A percentile compares a stretch with the other conserved stretches of the same genome.
phyloP scores from a whole-genome alignment of 139 green algal genomes.

The Chlamydomonas schloesseri region DNA sequence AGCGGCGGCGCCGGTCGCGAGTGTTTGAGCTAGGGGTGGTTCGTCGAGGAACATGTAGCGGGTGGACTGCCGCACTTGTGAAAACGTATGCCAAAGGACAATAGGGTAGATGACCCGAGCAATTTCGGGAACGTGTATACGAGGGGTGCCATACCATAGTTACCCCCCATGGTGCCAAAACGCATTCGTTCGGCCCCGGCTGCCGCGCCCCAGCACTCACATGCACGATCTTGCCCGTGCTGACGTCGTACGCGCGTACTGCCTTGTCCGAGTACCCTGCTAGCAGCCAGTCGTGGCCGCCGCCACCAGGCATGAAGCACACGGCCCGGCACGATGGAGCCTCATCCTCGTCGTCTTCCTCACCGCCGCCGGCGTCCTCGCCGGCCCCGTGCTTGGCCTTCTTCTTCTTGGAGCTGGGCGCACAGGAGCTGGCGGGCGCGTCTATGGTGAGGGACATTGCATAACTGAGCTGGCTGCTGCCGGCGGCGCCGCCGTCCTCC shows the following conservation, averaged over 20 bases:
- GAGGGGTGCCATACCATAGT: no score
- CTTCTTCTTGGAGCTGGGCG: neutral
- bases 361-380: neutral
- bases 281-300: slow-evolving; percentile 29
- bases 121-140: no score
- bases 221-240: slow-evolving; percentile 50
- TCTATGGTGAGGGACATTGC: neutral
- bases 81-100: no score
- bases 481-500: neutral
- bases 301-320: slow-evolving; percentile 56
- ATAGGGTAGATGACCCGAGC: no score
- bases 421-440: neutral
- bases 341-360: neutral
- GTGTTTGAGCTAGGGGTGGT: no score
- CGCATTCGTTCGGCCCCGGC: no score
- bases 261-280: slow-evolving; percentile 23
- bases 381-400: neutral
- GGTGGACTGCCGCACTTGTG: no score
- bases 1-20: no score
- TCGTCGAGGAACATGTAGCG: no score
- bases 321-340: slow-evolving; percentile 67
- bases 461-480: slow-evolving; percentile 26
- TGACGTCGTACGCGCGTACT: slow-evolving; percentile 50
- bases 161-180: no score
- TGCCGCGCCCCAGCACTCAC: no score